phyloP scores from a whole-genome alignment of 2,329 filamentous ascomycete genomes.

The Monosporascus sp. region DNA sequence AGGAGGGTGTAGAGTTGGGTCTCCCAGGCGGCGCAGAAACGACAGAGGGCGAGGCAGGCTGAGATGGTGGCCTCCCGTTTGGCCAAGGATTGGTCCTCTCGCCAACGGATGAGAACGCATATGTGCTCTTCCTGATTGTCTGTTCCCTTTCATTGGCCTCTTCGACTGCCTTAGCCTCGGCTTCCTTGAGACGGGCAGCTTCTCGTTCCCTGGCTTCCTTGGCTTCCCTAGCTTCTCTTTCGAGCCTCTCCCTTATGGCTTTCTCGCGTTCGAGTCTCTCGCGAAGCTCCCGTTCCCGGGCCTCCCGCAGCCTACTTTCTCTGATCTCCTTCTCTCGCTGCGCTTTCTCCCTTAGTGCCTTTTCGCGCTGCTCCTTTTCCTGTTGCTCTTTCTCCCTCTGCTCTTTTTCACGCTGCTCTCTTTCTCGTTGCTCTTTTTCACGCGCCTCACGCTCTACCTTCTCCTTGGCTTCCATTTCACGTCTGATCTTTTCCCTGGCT shows the following conservation, averaged over 20 bases:
- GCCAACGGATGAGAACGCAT: conserved; percentile 59
- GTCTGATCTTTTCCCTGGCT: conserved; percentile 24
- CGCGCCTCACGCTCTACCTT: conserved; percentile 30
- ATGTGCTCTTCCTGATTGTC: conserved; percentile 43
- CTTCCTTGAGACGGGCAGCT: conserved; percentile 15
- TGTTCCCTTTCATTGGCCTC: conserved; percentile 25
- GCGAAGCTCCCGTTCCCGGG: conserved; percentile 22
- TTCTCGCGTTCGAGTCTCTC: conserved; percentile 32
- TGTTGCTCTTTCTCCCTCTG: conserved; percentile 25
- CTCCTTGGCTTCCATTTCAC: conserved; percentile 26
- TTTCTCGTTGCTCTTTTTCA: conserved; percentile 25
- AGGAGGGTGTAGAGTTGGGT: conserved; percentile 14
- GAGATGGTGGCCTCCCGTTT: conserved; percentile 47
- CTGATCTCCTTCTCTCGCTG: conserved; percentile 31
- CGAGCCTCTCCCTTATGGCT: conserved; percentile 43
- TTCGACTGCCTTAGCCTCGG: conserved; percentile 17
- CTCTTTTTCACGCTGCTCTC: conserved; percentile 27
- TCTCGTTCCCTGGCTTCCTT: conserved; percentile 31
- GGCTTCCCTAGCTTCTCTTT: conserved; percentile 25
- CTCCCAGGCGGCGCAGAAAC: conserved; percentile 7
- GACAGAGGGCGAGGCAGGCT: conserved; percentile 24
- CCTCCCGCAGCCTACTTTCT: conserved; percentile 27
- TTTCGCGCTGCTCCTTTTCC: conserved; percentile 26
- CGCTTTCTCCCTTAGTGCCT: conserved; percentile 22
- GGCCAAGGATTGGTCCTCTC: conserved; percentile 69